Conservation (phyloP, 2,329 filamentous ascomycete genomes). For the Aspergillus phoenicis region DNA sequence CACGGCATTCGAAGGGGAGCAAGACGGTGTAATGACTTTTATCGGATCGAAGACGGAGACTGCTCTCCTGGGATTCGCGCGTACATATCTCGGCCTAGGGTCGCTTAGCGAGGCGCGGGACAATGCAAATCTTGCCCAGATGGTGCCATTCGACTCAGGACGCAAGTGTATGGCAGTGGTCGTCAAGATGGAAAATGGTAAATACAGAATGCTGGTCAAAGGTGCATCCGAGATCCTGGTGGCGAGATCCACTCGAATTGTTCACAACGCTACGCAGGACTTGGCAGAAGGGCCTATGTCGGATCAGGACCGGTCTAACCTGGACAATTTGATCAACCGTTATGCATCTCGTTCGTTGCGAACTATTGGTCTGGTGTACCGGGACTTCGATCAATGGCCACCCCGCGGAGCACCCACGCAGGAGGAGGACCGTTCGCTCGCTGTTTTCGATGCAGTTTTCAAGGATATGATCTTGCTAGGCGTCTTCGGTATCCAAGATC, state of each 20-base stretch:
- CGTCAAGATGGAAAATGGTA: slow-evolving; percentile 56
- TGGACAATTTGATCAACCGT: slow-evolving; percentile 70
- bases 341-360: slow-evolving; percentile 81
- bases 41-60: slow-evolving; percentile 79
- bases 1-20: slow-evolving; percentile 68
- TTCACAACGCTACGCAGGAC: slow-evolving; percentile 63
- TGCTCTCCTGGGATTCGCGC: slow-evolving; percentile 70
- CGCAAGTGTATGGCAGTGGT: slow-evolving; percentile 72
- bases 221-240: slow-evolving; percentile 57
- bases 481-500: slow-evolving; percentile 80
- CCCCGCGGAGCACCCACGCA: slow-evolving; percentile 62
- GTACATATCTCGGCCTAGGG: slow-evolving; percentile 66
- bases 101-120: slow-evolving; percentile 63
- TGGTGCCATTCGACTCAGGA: slow-evolving; percentile 63
- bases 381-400: slow-evolving; percentile 84
- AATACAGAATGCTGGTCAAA: slow-evolving; percentile 60
- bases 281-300: slow-evolving; percentile 57
- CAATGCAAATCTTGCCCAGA: slow-evolving; percentile 59
- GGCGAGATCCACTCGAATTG: slow-evolving; percentile 52
- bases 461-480: slow-evolving; percentile 68
- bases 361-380: slow-evolving; percentile 81
- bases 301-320: slow-evolving; percentile 57
- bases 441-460: slow-evolving; percentile 69
- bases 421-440: slow-evolving; percentile 62
- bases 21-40: slow-evolving; percentile 62